These are phyloP conservation scores for Penicillium sp. DNA, from an alignment of 2,329 filamentous ascomycete genomes.

Conservation along the genomic window DNA sequence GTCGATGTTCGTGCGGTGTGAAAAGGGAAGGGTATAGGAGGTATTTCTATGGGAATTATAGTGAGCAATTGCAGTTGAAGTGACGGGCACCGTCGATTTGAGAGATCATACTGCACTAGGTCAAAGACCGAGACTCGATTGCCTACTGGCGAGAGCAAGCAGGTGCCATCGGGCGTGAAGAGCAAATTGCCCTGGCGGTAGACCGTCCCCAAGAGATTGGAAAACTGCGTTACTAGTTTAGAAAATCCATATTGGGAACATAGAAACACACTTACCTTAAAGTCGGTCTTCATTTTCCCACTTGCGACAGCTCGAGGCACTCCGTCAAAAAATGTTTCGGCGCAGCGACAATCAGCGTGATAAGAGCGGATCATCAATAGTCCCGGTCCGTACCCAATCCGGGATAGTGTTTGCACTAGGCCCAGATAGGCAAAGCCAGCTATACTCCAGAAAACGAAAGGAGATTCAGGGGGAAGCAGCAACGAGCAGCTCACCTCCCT, in stretches of 20 bases:
- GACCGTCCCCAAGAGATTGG: conserved; percentile 95
- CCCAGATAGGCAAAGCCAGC: conserved; percentile 27
- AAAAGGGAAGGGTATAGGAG: conserved; percentile 61
- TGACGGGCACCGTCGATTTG: neutral
- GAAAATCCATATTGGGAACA: neutral
- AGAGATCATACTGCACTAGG: conserved; percentile 71
- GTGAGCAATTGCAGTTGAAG: conserved; percentile 5
- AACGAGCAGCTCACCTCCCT: conserved; percentile 22
- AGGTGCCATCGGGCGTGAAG: conserved; percentile 94
- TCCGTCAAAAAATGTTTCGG: conserved; percentile 23
- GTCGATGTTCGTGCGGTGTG: conserved; percentile 90
- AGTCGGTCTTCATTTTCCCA: conserved; percentile 89
- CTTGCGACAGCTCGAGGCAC: conserved; percentile 24
- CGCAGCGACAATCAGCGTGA: conserved; percentile 15
- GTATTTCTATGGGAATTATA: conserved; percentile 33
- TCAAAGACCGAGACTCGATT: conserved; percentile 96
- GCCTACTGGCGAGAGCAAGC: conserved; percentile 91
- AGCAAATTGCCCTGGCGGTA: conserved; percentile 97
- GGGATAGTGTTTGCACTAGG: conserved; percentile 16
- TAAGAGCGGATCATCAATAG: conserved; percentile 25
- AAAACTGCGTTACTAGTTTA: conserved; percentile 65
- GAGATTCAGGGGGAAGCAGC: conserved; percentile 30
- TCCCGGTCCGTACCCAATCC: conserved; percentile 13
- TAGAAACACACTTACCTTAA: conserved; percentile 65
- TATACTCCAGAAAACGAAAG: conserved; percentile 31